Evolutionary conservation across 2,329 filamentous ascomycete species (phyloP).

Genomic region (Epichloe hybrida): DNA sequence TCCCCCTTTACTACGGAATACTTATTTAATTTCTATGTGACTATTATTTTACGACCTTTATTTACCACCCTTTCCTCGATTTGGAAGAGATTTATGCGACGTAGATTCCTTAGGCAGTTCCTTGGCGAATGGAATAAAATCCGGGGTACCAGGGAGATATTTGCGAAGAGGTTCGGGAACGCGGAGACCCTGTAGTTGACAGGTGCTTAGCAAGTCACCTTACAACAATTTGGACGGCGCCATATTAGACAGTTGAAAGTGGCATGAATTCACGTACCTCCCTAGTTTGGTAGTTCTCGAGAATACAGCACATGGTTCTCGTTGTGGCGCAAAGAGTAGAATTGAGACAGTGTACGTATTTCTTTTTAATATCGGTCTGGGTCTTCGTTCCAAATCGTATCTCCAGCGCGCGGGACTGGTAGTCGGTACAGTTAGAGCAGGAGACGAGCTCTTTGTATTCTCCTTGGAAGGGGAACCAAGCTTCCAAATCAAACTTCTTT

Average conservation of each 20-base stretch:
- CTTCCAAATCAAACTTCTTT: constrained; percentile 94
- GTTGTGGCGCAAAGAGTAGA: constrained; percentile 84
- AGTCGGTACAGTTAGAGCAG: constrained; percentile 96
- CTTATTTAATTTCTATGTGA: no score
- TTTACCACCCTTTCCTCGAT: constrained; percentile 19
- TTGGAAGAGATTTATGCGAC: constrained; percentile 17
- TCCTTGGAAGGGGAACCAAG: constrained; percentile 90
- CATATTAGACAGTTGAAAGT: neutral
- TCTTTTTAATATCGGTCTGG: constrained; percentile 69
- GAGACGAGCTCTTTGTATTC: constrained; percentile 98
- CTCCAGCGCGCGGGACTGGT: constrained; percentile 87
- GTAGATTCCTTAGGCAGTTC: constrained; percentile 61
- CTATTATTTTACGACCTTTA: neutral
- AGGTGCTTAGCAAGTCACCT: neutral
- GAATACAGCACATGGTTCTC: constrained; percentile 79
- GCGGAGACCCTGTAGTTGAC: constrained; percentile 45
- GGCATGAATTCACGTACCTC: constrained; percentile 34
- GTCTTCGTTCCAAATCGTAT: constrained; percentile 85
- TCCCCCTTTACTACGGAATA: no score
- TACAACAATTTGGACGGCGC: neutral
- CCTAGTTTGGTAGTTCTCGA: constrained; percentile 94
- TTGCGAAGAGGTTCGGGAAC: constrained; percentile 75
- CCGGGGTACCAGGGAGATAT: constrained; percentile 79
- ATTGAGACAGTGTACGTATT: constrained; percentile 89
- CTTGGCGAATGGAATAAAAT: constrained; percentile 79